Percentiles rank a stretch among this genome's conserved stretches.
These are phyloP conservation scores for Lecanicillium sp. DNA, from an alignment of 2,329 filamentous ascomycete species.

Conservation along the genomic window DNA sequence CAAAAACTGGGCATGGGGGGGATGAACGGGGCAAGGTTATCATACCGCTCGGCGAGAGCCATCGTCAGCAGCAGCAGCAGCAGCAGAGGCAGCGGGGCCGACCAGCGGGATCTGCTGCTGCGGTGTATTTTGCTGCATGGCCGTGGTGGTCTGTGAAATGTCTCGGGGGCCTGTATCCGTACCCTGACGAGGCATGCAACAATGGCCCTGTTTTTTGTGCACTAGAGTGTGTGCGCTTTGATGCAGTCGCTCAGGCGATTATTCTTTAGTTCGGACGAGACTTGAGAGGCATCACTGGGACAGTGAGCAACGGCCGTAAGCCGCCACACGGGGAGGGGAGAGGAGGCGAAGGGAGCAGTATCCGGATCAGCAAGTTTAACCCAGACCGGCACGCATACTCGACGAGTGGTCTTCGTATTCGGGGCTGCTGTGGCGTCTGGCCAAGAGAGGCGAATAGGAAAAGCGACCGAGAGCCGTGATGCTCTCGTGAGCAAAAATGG, in stretches of 20 bases:
- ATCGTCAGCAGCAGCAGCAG: constrained; percentile 11
- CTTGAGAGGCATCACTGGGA: neutral
- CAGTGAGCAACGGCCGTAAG: neutral
- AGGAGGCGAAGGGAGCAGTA: neutral
- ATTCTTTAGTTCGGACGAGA: neutral
- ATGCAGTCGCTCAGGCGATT: neutral
- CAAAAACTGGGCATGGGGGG: neutral
- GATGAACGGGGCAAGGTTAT: neutral
- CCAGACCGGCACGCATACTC: constrained; percentile 11
- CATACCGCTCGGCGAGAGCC: constrained; percentile 14
- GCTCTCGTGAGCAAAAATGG: neutral
- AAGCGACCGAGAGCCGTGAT: neutral
- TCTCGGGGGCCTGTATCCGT: neutral
- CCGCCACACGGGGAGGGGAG: neutral
- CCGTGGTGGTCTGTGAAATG: too few species aligned
- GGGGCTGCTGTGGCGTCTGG: too few species aligned
- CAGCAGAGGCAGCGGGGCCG: constrained; percentile 7
- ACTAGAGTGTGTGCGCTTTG: constrained; percentile 6
- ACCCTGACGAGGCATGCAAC: constrained; percentile 3
- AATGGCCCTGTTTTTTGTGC: constrained; percentile 9
- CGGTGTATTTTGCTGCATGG: constrained; percentile 10
- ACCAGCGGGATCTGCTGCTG: constrained; percentile 6
- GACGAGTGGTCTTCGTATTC: neutral
- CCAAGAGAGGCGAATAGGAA: too few species aligned
- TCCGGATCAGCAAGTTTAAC: constrained; percentile 8